These are phyloP conservation scores for Chrysoporthe austroafricana DNA, from an alignment of 2,329 filamentous ascomycete genomes.

Conservation along the genomic window DNA sequence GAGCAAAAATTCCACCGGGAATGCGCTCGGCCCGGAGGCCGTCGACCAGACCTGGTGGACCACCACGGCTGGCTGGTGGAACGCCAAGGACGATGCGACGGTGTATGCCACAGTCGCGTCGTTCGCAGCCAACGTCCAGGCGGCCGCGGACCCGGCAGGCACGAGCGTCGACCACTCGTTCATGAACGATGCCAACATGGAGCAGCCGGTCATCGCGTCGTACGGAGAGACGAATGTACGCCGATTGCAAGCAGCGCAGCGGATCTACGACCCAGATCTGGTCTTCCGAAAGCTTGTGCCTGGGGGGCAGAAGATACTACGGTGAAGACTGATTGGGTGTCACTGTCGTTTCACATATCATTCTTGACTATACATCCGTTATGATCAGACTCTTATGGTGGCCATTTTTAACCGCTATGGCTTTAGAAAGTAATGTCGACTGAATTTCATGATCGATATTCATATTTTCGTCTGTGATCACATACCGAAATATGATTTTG, in stretches of 20 bases:
- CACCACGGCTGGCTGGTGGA: slow-evolving; percentile 36
- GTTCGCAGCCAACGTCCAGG: slow-evolving; percentile 30
- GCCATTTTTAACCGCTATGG: not conserved
- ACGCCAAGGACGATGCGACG: slow-evolving; percentile 31
- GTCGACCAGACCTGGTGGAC: slow-evolving; percentile 38
- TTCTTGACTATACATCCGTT: not conserved
- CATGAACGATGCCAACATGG: slow-evolving; percentile 35
- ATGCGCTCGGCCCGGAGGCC: slow-evolving; percentile 37
- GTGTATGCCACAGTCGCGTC: slow-evolving; percentile 31
- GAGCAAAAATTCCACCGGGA: slow-evolving; percentile 32
- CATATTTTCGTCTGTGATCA: not conserved
- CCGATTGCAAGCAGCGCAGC: not conserved
- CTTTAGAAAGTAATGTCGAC: not conserved
- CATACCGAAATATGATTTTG: not conserved
- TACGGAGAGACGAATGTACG: slow-evolving; percentile 32
- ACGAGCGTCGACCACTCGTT: slow-evolving; percentile 34
- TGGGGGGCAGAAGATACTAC: not conserved
- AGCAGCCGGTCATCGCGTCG: slow-evolving; percentile 33
- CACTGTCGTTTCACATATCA: not conserved
- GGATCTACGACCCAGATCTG: not conserved
- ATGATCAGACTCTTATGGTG: not conserved
- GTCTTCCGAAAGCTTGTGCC: not conserved
- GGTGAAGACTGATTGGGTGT: not conserved
- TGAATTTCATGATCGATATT: not conserved
- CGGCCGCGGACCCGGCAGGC: slow-evolving; percentile 28